phyloP scores from a whole-genome alignment of 2,329 filamentous ascomycete genomes.

The Bipolaris zeicola region DNA sequence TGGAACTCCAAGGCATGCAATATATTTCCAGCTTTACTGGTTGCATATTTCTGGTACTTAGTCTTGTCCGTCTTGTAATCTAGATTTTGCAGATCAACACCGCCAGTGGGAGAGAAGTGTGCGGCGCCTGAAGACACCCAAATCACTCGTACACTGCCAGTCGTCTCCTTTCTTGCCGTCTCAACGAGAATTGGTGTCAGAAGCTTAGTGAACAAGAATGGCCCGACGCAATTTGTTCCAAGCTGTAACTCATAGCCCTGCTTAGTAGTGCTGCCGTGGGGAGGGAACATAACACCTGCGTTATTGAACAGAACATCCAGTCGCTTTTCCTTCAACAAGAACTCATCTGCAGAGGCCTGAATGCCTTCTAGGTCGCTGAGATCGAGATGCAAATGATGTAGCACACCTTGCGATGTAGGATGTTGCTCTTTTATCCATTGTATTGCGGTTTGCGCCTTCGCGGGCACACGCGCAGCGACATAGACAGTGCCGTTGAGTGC shows the following conservation, averaged over 20 bases:
- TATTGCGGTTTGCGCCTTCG: neutral
- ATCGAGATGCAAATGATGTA: neutral
- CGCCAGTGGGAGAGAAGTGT: neutral
- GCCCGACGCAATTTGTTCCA: slow-evolving; percentile 48
- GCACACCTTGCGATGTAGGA: neutral
- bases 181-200: slow-evolving; percentile 33
- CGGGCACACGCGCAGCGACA: slow-evolving; percentile 54
- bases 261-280: slow-evolving; percentile 15
- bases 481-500: slow-evolving; percentile 59
- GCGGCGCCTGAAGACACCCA: slow-evolving; percentile 27
- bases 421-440: neutral
- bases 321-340: slow-evolving; percentile 43
- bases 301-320: slow-evolving; percentile 51
- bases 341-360: slow-evolving; percentile 38
- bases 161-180: slow-evolving; percentile 7
- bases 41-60: no score
- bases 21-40: no score
- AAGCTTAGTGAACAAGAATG: slow-evolving; percentile 46
- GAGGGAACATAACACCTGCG: slow-evolving; percentile 31
- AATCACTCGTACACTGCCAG: slow-evolving; percentile 42
- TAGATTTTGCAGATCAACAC: neutral
- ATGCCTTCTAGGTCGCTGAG: neutral
- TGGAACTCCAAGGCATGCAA: no score
- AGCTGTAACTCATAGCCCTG: slow-evolving; percentile 37
- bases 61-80: no score